Evolutionary conservation across 148 eudicot genomes (phyloP).

Genomic region (Limonium bicolor): DNA sequence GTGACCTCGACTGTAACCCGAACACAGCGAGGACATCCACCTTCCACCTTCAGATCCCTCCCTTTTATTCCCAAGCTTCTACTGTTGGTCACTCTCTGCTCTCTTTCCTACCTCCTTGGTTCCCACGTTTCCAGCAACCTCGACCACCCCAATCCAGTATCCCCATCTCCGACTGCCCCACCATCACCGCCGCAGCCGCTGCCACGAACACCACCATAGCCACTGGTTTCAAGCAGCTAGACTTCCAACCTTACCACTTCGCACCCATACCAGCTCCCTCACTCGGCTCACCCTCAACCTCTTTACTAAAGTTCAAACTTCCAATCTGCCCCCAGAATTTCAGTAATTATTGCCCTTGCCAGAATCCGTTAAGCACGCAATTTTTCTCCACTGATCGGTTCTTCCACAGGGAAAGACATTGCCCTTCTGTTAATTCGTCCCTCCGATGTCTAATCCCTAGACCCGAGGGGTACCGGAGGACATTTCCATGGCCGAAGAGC

Average conservation of each 20-base stretch:
- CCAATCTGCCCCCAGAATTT: conserved; percentile 18
- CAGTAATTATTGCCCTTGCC: conserved; percentile 35
- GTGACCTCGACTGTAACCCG: too few relatives aligned
- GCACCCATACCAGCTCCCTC: neutral
- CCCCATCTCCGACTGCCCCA: conserved; percentile 1
- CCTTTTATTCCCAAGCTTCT: conserved; percentile 13
- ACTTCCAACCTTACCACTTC: conserved; percentile 21
- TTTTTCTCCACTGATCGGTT: conserved; percentile 1
- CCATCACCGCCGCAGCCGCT: neutral
- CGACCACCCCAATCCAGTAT: neutral
- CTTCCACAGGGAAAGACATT: conserved; percentile 47
- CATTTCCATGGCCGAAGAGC: conserved; percentile 50
- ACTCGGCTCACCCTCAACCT: conserved; percentile 2
- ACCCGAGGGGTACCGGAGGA: conserved; percentile 32
- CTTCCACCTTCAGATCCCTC: conserved; percentile 7
- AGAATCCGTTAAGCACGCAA: conserved; percentile 12
- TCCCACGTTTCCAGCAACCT: conserved; percentile 9
- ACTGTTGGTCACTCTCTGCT: conserved; percentile 12
- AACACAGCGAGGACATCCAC: too few relatives aligned
- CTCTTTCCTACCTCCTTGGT: conserved; percentile 21
- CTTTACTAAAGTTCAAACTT: neutral
- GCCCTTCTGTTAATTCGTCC: conserved; percentile 23
- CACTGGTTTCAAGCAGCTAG: conserved; percentile 4
- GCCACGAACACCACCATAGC: neutral
- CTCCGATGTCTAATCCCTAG: conserved; percentile 34